A percentile compares a stretch with the other conserved stretches of the same genome.
Conservation (phyloP, 495 filamentous ascomycete species). For the Alectoria sarmentosa region DNA sequence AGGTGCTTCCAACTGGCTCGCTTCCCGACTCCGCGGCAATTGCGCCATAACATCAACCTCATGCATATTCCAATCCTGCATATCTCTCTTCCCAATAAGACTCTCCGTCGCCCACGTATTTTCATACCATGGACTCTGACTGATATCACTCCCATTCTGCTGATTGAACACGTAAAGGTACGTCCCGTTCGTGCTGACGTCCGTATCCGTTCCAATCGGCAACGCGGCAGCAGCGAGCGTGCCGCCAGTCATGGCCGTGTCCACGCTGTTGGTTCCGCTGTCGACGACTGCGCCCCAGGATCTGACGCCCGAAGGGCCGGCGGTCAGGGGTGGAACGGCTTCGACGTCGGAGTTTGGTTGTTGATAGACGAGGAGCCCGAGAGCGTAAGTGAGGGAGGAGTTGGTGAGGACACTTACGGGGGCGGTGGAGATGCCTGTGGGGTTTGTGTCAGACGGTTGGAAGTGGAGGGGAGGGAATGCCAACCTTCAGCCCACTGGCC, state of each 20-base stretch:
- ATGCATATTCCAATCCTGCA: neutral
- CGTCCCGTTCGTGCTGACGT: neutral
- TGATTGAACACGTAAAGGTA: slow-evolving; percentile 2
- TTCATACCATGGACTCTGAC: neutral
- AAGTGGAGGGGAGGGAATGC: neutral
- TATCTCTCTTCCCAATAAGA: neutral
- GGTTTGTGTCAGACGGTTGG: neutral
- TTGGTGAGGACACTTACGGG: neutral
- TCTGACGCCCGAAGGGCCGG: neutral
- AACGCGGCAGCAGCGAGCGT: neutral
- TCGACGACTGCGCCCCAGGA: slow-evolving; percentile 4
- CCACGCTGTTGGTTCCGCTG: neutral
- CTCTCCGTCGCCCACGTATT: neutral
- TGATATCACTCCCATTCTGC: slow-evolving; percentile 1
- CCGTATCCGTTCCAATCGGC: neutral
- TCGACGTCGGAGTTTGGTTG: neutral
- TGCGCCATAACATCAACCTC: neutral
- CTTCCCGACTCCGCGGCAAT: neutral
- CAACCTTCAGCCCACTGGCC: neutral
- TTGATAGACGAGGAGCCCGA: slow-evolving; percentile 1
- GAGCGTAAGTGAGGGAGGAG: slow-evolving; percentile 6
- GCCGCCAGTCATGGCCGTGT: neutral
- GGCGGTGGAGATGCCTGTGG: slow-evolving; percentile 6
- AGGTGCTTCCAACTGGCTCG: neutral
- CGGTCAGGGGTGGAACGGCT: neutral